Conservation (phyloP, 441 rosid species). For the Jatropha podagrica region DNA sequence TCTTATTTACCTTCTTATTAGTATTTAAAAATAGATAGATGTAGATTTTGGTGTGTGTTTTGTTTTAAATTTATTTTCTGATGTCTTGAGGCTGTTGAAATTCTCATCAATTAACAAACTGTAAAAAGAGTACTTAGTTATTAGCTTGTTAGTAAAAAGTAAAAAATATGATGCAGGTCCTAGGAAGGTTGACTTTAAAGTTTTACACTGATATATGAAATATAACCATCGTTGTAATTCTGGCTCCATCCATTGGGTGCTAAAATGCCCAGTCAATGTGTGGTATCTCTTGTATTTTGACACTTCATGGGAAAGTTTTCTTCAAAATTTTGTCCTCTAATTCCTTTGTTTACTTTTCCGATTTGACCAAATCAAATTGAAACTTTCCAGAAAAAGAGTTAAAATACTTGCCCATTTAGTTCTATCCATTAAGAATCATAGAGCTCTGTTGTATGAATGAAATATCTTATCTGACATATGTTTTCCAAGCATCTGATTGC, state of each 20-base stretch:
- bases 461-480: not conserved
- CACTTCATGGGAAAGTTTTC: not conserved
- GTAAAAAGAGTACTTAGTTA: not conserved
- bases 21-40: no score
- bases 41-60: not conserved
- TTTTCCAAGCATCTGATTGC: slow-evolving; percentile 4
- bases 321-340: not conserved
- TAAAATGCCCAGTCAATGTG: slow-evolving; percentile 2
- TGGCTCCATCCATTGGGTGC: slow-evolving; percentile 5
- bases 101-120: slow-evolving; percentile 5
- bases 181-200: no score
- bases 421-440: not conserved
- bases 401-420: not conserved
- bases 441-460: not conserved
- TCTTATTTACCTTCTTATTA: slow-evolving; percentile 20
- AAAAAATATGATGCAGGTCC: no score
- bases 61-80: not conserved
- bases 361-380: not conserved
- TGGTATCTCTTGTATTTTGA: not conserved
- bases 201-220: not conserved
- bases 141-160: not conserved
- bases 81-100: slow-evolving; percentile 6
- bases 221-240: not conserved
- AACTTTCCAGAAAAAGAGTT: not conserved
- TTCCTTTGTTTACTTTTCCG: not conserved